Evolutionary conservation across 2,329 filamentous ascomycete species (phyloP).

Genomic region (Sordariomycetes sp.): DNA sequence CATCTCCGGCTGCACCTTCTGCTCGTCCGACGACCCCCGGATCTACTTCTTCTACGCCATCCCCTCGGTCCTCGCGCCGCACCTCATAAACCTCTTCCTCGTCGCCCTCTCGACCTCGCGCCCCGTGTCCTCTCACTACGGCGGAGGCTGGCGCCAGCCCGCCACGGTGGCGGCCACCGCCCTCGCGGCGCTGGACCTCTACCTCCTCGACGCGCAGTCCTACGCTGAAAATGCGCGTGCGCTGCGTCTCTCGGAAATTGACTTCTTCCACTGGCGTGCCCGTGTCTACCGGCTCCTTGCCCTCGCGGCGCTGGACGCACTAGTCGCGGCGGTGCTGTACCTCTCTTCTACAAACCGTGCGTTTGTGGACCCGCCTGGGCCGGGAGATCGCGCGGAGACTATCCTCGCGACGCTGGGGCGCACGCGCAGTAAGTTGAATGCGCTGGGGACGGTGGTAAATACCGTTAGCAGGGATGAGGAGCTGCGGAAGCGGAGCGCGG

Average conservation of each 20-base stretch:
- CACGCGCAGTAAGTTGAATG: slow-evolving; percentile 54
- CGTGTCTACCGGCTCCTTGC: slow-evolving; percentile 47
- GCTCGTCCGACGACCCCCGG: slow-evolving; percentile 52
- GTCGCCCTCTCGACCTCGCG: slow-evolving; percentile 64
- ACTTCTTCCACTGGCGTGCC: slow-evolving; percentile 60
- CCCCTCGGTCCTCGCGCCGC: slow-evolving; percentile 59
- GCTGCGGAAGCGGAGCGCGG: slow-evolving; percentile 50
- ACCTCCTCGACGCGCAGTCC: slow-evolving; percentile 50
- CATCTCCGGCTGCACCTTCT: slow-evolving; percentile 70
- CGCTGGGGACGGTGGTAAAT: slow-evolving; percentile 66
- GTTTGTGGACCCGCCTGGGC: slow-evolving; percentile 47
- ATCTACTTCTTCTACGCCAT: slow-evolving; percentile 73
- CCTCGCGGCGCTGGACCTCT: slow-evolving; percentile 52
- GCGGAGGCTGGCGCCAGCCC: slow-evolving; percentile 53
- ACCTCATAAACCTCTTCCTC: slow-evolving; percentile 62
- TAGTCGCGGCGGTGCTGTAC: slow-evolving; percentile 55
- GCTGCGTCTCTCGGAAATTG: slow-evolving; percentile 47
- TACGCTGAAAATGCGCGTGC: slow-evolving; percentile 50
- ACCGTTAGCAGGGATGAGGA: slow-evolving; percentile 61
- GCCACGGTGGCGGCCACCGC: slow-evolving; percentile 51
- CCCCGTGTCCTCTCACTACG: slow-evolving; percentile 48
- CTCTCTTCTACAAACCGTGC: slow-evolving; percentile 69
- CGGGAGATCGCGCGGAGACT: slow-evolving; percentile 53
- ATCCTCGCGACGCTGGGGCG: slow-evolving; percentile 41
- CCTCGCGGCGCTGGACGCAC: slow-evolving; percentile 51